These are phyloP conservation scores for Monosporascus sp. DNA, from an alignment of 2,329 filamentous ascomycete species.

Conservation along the genomic window DNA sequence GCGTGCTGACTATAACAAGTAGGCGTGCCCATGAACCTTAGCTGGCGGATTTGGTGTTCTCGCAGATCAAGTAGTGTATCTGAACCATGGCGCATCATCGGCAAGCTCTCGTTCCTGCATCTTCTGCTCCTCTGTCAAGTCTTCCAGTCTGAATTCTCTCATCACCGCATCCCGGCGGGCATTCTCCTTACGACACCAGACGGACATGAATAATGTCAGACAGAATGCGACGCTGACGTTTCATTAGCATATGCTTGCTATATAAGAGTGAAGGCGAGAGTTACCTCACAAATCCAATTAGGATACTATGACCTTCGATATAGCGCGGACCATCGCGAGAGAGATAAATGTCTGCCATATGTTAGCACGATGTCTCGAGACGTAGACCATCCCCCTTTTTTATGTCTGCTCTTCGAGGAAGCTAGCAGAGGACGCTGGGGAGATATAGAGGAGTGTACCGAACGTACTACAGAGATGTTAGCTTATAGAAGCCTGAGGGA, in stretches of 20 bases:
- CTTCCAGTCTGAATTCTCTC: conserved; percentile 6
- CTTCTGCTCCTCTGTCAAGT: conserved; percentile 26
- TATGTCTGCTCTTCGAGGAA: too few species aligned
- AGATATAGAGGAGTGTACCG: not conserved
- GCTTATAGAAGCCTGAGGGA: not conserved
- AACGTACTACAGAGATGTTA: not conserved
- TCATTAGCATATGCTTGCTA: not conserved
- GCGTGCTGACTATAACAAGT: too few species aligned
- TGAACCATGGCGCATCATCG: conserved; percentile 27
- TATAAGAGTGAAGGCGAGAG: conserved; percentile 1
- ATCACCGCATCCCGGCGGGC: conserved; percentile 20
- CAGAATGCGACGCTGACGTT: conserved; percentile 24
- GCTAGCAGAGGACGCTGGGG: too few species aligned
- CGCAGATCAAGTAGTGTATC: conserved; percentile 20
- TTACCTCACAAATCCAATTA: conserved; percentile 20
- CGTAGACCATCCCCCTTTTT: conserved; percentile 1
- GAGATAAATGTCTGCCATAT: conserved; percentile 42
- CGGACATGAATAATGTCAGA: conserved; percentile 27
- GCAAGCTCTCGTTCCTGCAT: conserved; percentile 24
- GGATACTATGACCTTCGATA: conserved; percentile 34
- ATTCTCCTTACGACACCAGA: conserved; percentile 27
- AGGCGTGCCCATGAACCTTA: too few species aligned
- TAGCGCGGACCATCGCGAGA: conserved; percentile 33
- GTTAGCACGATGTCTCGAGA: conserved; percentile 17
- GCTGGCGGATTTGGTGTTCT: too few species aligned